phyloP scores from a whole-genome alignment of 331 rosid genomes.

The Quercus tomentella region DNA sequence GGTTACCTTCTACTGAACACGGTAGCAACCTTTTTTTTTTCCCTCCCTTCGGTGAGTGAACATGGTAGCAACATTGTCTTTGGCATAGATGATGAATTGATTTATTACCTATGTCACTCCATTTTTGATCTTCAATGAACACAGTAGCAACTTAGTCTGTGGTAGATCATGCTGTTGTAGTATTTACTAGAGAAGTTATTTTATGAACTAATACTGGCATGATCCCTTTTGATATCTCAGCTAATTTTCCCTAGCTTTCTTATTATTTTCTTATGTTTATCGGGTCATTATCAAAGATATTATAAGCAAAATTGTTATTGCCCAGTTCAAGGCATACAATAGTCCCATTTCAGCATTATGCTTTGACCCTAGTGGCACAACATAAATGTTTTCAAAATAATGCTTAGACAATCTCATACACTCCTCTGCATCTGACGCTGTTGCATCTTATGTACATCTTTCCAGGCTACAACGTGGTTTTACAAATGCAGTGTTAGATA shows the following conservation, averaged over 20 bases:
- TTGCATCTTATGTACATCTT: slow-evolving; percentile 57
- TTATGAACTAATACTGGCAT: not conserved
- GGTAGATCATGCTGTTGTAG: not conserved
- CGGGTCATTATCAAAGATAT: slow-evolving; percentile 86
- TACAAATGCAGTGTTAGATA: slow-evolving; percentile 60
- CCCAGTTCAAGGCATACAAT: slow-evolving; percentile 78
- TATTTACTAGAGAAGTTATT: not conserved
- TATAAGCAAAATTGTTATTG: slow-evolving; percentile 58
- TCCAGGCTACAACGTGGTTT: slow-evolving; percentile 87
- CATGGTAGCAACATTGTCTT: too few relatives aligned
- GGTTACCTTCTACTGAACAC: not conserved
- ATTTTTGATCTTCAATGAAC: too few relatives aligned
- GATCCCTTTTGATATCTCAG: not conserved
- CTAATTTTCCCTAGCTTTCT: not conserved
- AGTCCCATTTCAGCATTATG: slow-evolving; percentile 89
- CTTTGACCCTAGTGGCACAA: slow-evolving; percentile 94
- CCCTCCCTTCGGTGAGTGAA: too few relatives aligned
- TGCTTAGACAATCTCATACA: slow-evolving; percentile 39
- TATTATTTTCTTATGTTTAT: slow-evolving; percentile 15
- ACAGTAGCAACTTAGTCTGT: not conserved
- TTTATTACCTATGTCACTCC: too few relatives aligned
- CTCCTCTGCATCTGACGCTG: slow-evolving; percentile 35
- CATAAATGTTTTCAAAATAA: slow-evolving; percentile 83
- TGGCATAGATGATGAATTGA: too few relatives aligned
- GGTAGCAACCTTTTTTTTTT: too few relatives aligned